A percentile compares a stretch with the other conserved stretches of the same genome.
Evolutionary conservation across 176 grass and related monocot genomes (phyloP).

Genomic region (Ensete ventricosum): DNA sequence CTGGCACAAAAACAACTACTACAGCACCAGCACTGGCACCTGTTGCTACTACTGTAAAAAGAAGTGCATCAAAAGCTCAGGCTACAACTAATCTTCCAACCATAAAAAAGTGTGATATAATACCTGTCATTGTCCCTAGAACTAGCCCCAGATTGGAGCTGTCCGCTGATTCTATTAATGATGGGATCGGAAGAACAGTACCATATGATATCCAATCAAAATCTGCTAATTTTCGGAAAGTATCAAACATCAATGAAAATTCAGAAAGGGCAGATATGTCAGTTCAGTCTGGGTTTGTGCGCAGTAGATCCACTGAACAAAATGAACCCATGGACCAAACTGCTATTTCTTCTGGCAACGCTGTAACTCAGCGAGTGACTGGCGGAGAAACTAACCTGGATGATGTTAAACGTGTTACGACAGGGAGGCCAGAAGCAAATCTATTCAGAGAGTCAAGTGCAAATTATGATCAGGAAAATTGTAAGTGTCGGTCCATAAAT

Average conservation of each 20-base stretch:
- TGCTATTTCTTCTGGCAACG: conserved; percentile 47
- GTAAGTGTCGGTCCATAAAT: conserved; percentile 41
- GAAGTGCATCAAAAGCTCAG: conserved; percentile 55
- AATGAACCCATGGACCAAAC: conserved; percentile 42
- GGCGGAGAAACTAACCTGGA: conserved; percentile 43
- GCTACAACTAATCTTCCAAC: conserved; percentile 44
- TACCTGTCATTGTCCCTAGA: conserved; percentile 75
- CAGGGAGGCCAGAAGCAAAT: conserved; percentile 26
- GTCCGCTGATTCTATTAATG: conserved; percentile 46
- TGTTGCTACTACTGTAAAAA: conserved; percentile 45
- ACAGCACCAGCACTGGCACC: conserved; percentile 31
- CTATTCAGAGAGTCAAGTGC: conserved; percentile 37
- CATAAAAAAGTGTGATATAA: conserved; percentile 48
- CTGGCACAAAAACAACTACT: conserved; percentile 43
- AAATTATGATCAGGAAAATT: conserved; percentile 53
- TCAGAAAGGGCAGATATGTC: conserved; percentile 32
- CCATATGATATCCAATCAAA: conserved; percentile 47
- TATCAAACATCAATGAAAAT: conserved; percentile 33
- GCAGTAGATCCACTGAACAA: conserved; percentile 15
- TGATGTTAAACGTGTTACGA: conserved; percentile 28
- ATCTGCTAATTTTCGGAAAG: conserved; percentile 40
- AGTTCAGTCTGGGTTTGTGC: conserved; percentile 6
- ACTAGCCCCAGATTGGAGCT: conserved; percentile 63
- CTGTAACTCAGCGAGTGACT: conserved; percentile 36
- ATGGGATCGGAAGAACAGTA: conserved; percentile 43